Base-by-base conservation (phyloP, 2,329 filamentous ascomycete genomes). In the Verticillium tricorpus region DNA sequence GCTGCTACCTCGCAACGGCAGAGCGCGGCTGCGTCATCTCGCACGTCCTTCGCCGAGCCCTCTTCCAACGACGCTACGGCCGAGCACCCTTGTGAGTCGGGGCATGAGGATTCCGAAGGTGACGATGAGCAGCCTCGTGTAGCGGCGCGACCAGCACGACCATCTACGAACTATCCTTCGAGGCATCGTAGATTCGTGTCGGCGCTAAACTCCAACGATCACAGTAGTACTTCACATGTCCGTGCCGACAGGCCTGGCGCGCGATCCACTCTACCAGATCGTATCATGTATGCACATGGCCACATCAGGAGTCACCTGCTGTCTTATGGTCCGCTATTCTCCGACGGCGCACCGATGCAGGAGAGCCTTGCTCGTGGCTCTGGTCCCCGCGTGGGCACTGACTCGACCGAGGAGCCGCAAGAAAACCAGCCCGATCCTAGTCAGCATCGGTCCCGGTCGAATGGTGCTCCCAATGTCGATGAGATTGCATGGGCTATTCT, bases 81-180 rank as follows among this genome's bases (percentile, higher is more conserved):
- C 14, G 77, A 84, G 58, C 74, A 75, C 31, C 74, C 79, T 58
- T 81, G 82, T 70, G 81, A 86, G 63, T 82, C 81, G 4, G 80
- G 78, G n/a, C 45, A 52, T 62, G 83, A 87, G 52, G 80, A 82
- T 57, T 85, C 82, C 1, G 85, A 86, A 58, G 79, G 78, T 3
- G 83, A 86, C 56, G 78, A 77, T 7, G 81, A 31, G 39, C 57
- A 62, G 9, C 56, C 34, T 37, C 32, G 31, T 12, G 55, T 55
- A 31, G 35, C 55, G 9, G 35, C 56, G 58, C 35, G 59, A 22
- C 54, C 61, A 15, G 61, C 64, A 15, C 61, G 61, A 45, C 62
- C 60, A 61, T 58, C 63, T 12, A 61, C 61, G 59, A 65, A 63
- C 37, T 65, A 65, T 19, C 64, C 64, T 11, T 66, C 64, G 17